phyloP scores from a whole-genome alignment of 345 rosid species.

The Gossypium sturtianum region DNA sequence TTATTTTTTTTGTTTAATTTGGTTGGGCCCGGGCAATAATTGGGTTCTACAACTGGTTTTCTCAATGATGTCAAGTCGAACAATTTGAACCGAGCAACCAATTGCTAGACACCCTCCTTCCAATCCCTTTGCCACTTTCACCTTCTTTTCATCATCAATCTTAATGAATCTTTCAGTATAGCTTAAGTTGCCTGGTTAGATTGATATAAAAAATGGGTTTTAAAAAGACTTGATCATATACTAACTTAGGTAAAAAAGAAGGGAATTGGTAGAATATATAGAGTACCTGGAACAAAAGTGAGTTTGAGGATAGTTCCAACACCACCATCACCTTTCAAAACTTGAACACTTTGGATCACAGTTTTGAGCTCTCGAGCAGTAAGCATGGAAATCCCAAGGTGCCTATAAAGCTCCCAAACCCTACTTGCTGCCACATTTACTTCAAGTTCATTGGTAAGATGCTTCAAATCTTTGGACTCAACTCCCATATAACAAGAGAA shows the following conservation, averaged over 20 bases:
- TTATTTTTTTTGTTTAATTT: no score
- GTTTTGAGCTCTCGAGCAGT: neutral
- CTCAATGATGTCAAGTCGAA: neutral
- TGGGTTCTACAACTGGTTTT: no score
- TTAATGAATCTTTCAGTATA: neutral
- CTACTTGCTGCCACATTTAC: neutral
- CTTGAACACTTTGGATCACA: neutral
- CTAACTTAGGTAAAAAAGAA: no score
- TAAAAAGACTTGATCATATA: neutral
- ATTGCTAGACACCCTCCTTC: neutral
- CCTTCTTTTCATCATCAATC: neutral
- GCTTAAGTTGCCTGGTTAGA: neutral
- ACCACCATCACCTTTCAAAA: conserved; percentile 1
- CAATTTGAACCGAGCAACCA: neutral
- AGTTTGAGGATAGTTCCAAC: neutral
- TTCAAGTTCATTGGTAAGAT: neutral
- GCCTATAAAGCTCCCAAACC: neutral
- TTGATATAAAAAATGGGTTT: neutral
- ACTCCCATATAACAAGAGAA: neutral
- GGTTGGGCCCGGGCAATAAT: no score
- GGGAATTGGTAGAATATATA: no score
- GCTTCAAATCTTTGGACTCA: neutral
- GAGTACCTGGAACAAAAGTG: conserved; percentile 8
- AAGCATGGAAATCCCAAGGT: neutral
- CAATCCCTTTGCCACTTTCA: neutral